These are phyloP conservation scores for Penicillium pulvis DNA, from an alignment of 495 filamentous ascomycete species.

Conservation along the genomic window DNA sequence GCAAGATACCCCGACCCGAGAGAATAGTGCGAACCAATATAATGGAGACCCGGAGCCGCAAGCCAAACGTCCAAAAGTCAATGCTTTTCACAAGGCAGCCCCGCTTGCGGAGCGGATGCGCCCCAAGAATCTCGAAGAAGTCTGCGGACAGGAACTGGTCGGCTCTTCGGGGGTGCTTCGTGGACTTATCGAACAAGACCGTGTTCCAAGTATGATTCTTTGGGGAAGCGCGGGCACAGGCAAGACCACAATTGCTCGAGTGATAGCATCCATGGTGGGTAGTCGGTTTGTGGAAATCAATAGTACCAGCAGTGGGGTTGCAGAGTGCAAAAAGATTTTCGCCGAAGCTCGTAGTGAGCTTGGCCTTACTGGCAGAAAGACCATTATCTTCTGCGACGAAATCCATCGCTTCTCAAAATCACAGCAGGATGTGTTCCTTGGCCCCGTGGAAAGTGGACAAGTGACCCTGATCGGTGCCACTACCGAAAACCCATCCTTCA, in stretches of 20 bases:
- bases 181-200: constrained; percentile 83
- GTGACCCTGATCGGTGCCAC: constrained; percentile 94
- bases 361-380: constrained; percentile 79
- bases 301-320: constrained; percentile 88
- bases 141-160: constrained; percentile 90
- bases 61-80: constrained; percentile 63
- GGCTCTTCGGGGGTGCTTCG: constrained; percentile 81
- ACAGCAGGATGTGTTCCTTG: constrained; percentile 94
- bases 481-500: constrained; percentile 96
- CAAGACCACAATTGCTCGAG: constrained; percentile 96
- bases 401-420: constrained; percentile 92
- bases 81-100: constrained; percentile 64
- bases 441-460: constrained; percentile 87
- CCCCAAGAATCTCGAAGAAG: constrained; percentile 77
- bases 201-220: constrained; percentile 91
- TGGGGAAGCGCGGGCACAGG: constrained; percentile 93
- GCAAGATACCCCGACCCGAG: constrained; percentile 26
- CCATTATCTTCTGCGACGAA: constrained; percentile 97
- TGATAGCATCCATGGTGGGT: constrained; percentile 79
- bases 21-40: constrained; percentile 19
- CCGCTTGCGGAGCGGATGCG: constrained; percentile 95
- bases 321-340: constrained; percentile 94
- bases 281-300: constrained; percentile 95
- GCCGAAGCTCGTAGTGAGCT: constrained; percentile 81
- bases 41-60: constrained; percentile 34